These are phyloP conservation scores for Boletus vermiculosoides DNA, from an alignment of 768 basidiomycete genomes.

Conservation along the genomic window DNA sequence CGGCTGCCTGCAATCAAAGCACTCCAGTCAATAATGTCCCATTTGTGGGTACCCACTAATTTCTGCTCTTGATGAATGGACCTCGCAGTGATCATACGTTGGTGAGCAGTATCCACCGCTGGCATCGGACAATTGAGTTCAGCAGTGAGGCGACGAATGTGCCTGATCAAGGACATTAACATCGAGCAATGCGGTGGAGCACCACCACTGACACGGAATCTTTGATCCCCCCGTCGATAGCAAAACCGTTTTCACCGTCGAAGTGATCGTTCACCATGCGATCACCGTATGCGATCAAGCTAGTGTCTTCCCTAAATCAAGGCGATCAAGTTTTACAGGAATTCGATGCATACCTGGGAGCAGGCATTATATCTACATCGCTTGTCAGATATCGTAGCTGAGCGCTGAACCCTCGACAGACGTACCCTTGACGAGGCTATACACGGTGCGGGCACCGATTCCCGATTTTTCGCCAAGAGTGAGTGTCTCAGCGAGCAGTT, in stretches of 20 bases:
- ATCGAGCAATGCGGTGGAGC: not conserved
- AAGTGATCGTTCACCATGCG: conserved; percentile 76
- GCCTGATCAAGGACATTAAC: conserved; percentile 35
- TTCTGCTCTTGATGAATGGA: conserved; percentile 58
- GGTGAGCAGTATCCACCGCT: conserved; percentile 65
- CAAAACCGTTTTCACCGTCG: conserved; percentile 71
- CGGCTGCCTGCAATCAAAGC: conserved; percentile 75
- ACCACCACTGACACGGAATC: conserved; percentile 57
- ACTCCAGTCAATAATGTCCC: conserved; percentile 78
- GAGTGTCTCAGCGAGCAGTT: conserved; percentile 78
- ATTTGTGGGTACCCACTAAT: conserved; percentile 45
- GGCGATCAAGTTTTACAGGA: not conserved
- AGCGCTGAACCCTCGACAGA: not conserved
- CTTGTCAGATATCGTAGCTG: conserved; percentile 15
- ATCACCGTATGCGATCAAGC: conserved; percentile 55
- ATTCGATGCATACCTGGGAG: conserved; percentile 46
- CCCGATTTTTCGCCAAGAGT: conserved; percentile 85
- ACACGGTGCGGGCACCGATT: conserved; percentile 61
- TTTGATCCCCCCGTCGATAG: conserved; percentile 85
- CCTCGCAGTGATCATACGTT: conserved; percentile 75
- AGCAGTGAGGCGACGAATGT: conserved; percentile 67
- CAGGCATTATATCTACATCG: conserved; percentile 61
- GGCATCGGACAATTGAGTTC: conserved; percentile 72
- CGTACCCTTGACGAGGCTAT: conserved; percentile 57
- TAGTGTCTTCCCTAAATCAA: conserved; percentile 23